A percentile compares a stretch with the other conserved stretches of the same genome.
Evolutionary conservation across 1,139 yeast species (phyloP).

Genomic region (Hemisphaericaspora xylofermentans): DNA sequence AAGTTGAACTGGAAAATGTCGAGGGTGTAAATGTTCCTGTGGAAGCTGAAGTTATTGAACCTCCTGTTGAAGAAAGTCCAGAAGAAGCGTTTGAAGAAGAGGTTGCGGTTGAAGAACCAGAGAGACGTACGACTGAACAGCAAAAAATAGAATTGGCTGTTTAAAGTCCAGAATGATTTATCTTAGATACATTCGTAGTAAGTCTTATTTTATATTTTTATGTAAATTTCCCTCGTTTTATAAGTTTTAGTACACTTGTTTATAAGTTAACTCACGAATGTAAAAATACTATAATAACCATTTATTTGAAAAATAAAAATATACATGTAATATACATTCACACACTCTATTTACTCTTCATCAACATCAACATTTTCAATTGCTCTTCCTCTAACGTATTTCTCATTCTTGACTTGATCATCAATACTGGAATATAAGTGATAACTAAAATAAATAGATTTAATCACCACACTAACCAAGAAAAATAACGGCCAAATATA

Average conservation of each 20-base stretch:
- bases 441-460: conserved; percentile 11
- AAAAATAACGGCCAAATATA: conserved; percentile 16
- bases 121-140: background rate
- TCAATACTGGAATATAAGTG: conserved; percentile 25
- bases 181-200: background rate
- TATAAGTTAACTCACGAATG: background rate
- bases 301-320: background rate
- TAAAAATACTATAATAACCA: background rate
- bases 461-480: conserved; percentile 15
- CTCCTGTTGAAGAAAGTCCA: conserved; percentile 1
- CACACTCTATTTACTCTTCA: conserved; percentile 3
- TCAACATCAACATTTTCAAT: conserved; percentile 50
- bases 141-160: background rate
- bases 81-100: conserved; percentile 5
- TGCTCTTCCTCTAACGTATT: conserved; percentile 61
- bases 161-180: background rate
- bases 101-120: conserved; percentile 5
- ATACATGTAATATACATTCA: background rate
- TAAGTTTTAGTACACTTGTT: background rate
- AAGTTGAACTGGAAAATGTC: conserved; percentile 3
- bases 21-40: background rate
- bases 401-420: conserved; percentile 56
- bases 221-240: background rate
- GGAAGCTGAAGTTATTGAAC: conserved; percentile 6
- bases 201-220: background rate